Base-by-base conservation (phyloP, 306 rosid species). In the Cucurbita moschata region DNA sequence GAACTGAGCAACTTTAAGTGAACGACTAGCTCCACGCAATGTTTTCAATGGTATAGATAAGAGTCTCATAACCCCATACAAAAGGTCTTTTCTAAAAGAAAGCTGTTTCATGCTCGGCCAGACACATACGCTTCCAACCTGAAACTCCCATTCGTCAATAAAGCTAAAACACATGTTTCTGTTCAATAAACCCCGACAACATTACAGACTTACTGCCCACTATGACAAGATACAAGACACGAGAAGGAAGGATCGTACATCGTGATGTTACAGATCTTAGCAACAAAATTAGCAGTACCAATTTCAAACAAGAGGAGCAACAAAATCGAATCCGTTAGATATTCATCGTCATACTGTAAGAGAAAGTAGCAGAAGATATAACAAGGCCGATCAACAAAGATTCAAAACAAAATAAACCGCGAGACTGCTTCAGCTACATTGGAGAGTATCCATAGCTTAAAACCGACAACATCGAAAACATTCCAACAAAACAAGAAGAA, bases 81-180 rank as follows among this genome's bases (percentile, higher is more conserved):
- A 75, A 76, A 88, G 87, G 69, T 93, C 89, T 59, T 89, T 87
- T 77, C 94, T 72, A 19, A 89, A 69, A 80, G 92, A 86, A 76
- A 91, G 79, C 77, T 94, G 96, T 52, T 96, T 87, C 81, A 80
- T 74, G 37, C 91, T 94, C 3, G 96, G 98, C 96, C 93, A 90
- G 39, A 82, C 80, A 71, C 88, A 89, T 37, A 79, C 87, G 77
- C 88, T 85, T 78, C 91, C 85, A 76, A 18, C 95, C 97, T 94
- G 73, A 44, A 69, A 73, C 50, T 69, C 58, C 42, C 58, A 26
- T 6, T 69, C 58, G 10, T 43, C 58, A 47, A 69, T 10, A 15
- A 63, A 39, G 2, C 10, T 38, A 63, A 64, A 40, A 42, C 5
- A 64, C 18, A 40, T 1, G 10, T 9, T 12, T 67, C 16, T 65